Evolutionary conservation across 1,139 yeast genomes (phyloP).

Genomic region (Suhomyces bokatorum): DNA sequence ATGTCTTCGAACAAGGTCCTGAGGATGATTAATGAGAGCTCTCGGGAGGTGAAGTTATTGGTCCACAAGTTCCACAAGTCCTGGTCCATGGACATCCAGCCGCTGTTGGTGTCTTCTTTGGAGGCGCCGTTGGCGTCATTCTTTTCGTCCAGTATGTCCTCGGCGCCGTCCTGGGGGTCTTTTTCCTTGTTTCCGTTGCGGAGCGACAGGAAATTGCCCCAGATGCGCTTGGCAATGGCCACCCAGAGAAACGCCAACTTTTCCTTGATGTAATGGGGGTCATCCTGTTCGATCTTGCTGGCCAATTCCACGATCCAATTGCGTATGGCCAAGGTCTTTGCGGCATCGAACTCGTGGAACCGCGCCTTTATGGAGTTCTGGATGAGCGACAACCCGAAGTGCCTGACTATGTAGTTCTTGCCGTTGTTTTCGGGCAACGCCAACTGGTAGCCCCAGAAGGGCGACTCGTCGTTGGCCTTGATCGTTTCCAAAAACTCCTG

Average conservation of each 20-base stretch:
- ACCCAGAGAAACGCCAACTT: constrained; percentile 92
- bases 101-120: constrained; percentile 50
- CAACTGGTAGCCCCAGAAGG: constrained; percentile 89
- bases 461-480: constrained; percentile 78
- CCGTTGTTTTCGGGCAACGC: constrained; percentile 64
- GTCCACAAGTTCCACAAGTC: constrained; percentile 78
- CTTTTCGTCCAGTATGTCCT: constrained; percentile 10
- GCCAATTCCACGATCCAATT: constrained; percentile 85
- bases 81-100: constrained; percentile 91
- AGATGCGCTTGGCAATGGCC: constrained; percentile 83
- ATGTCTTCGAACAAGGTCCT: constrained; percentile 91
- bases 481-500: constrained; percentile 74
- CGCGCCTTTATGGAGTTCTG: constrained; percentile 67
- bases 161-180: neutral
- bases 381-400: constrained; percentile 81
- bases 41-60: constrained; percentile 60
- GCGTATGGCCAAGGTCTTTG: constrained; percentile 68
- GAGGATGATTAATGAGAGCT: constrained; percentile 72
- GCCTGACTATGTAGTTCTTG: constrained; percentile 72
- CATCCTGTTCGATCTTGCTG: constrained; percentile 54
- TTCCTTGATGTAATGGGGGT: constrained; percentile 89
- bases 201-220: constrained; percentile 61
- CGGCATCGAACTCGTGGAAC: constrained; percentile 56
- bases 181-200: constrained; percentile 3
- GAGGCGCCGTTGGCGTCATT: constrained; percentile 7